Base-by-base conservation (phyloP, 2,329 filamentous ascomycete genomes). In the Botrytis paeoniae region DNA sequence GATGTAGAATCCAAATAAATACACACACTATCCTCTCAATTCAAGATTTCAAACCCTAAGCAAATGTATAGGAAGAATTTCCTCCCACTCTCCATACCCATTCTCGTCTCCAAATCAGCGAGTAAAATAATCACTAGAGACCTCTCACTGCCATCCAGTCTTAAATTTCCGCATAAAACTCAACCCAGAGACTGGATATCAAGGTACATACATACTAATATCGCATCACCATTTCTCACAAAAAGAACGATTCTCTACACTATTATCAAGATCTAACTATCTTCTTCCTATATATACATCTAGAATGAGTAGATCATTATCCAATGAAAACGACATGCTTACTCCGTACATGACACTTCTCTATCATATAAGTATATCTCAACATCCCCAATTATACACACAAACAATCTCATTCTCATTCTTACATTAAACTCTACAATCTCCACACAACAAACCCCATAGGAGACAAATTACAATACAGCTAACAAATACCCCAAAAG, bases 391-490 rank as follows among this genome's bases (percentile, higher is more conserved):
- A 48, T 2, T 12, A 51, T 2, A n/a, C 25, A 51, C 2, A 14
- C 48, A 51, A 51, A 0, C n/a, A n/a, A n/a, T n/a, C n/a, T n/a
- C n/a, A n/a, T 1, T n/a, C 25, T n/a, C 2, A 51, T 12, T 5
- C 25, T n/a, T 0, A 14, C 1, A 5, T 14, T 2, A n/a, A n/a
- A 6, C 25, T 1, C 25, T 4, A n/a, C 4, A 51, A 51, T 1
- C n/a, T n/a, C 2, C 0, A n/a, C 0, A 51, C 12, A 14, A 51
- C 0, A 51, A 0, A 14, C n/a, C 12, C 10, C 12, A 6, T 2
- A 14, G 14, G 12, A n/a, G 25, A n/a, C 7, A 45, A 9, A 20
- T 4, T 22, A 45, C 4, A 51, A 14, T 25, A 25, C 45, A 12
- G 4, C 45, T 1, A 48, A 48, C 4, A 10, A 1, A 25, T 6